These are phyloP conservation scores for Colletotrichum brevisporum DNA, from an alignment of 2,329 filamentous ascomycete species.

Conservation along the genomic window DNA sequence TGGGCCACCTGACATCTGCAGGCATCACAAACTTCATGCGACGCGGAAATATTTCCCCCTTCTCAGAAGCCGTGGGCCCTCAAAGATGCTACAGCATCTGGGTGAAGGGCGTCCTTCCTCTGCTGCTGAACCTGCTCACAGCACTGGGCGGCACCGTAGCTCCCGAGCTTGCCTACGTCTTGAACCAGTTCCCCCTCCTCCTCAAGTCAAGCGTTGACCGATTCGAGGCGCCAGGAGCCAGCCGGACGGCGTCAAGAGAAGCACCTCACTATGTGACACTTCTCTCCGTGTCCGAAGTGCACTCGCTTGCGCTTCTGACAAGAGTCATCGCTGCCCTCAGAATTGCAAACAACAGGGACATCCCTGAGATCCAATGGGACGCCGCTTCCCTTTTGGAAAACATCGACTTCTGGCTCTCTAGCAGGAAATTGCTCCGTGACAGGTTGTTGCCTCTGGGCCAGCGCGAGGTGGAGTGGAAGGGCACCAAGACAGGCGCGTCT, in stretches of 20 bases:
- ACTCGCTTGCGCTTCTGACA: conserved; percentile 82
- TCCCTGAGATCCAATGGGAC: conserved; percentile 84
- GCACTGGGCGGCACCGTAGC: conserved; percentile 86
- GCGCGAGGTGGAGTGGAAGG: conserved; percentile 77
- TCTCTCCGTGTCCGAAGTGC: conserved; percentile 80
- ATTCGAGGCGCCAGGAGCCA: conserved; percentile 74
- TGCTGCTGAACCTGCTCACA: conserved; percentile 89
- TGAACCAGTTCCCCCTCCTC: conserved; percentile 90
- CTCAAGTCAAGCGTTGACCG: conserved; percentile 79
- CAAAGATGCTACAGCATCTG: conserved; percentile 90
- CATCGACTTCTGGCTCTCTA: conserved; percentile 84
- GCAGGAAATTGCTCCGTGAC: conserved; percentile 77
- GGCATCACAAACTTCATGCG: conserved; percentile 85
- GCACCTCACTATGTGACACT: conserved; percentile 79
- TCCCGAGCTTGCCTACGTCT: conserved; percentile 85
- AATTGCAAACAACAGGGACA: conserved; percentile 76
- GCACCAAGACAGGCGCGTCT: conserved; percentile 54
- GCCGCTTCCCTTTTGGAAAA: conserved; percentile 80
- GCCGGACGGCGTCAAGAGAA: conserved; percentile 63
- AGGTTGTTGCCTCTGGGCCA: conserved; percentile 80
- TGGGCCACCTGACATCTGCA: conserved; percentile 84
- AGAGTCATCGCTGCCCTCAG: conserved; percentile 79
- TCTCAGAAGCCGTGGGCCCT: conserved; percentile 77
- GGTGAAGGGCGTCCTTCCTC: conserved; percentile 87
- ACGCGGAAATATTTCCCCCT: conserved; percentile 79